phyloP scores from a whole-genome alignment of 495 filamentous ascomycete species.

The Aspergillus baeticus region DNA sequence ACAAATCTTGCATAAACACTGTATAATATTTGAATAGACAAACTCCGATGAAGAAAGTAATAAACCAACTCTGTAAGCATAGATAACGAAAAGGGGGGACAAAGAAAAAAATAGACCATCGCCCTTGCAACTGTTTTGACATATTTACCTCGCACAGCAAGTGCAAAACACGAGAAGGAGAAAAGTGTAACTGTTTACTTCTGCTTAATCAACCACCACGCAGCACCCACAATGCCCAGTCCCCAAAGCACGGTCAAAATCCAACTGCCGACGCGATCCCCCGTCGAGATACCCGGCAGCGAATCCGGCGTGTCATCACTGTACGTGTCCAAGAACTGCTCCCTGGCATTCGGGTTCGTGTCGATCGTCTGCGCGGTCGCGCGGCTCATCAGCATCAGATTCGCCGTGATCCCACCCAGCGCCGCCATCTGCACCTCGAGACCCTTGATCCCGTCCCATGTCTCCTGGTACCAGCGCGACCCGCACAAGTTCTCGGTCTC shows the following conservation, averaged over 20 bases:
- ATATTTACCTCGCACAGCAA: no score
- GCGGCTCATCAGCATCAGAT: slow-evolving; percentile 18
- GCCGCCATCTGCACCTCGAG: slow-evolving; percentile 50
- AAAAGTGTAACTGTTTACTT: no score
- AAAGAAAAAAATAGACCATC: no score
- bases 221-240: slow-evolving; percentile 29
- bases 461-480: slow-evolving; percentile 60
- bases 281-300: slow-evolving; percentile 40
- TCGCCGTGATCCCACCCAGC: slow-evolving; percentile 51
- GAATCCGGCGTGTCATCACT: slow-evolving; percentile 22
- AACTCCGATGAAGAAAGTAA: no score
- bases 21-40: no score
- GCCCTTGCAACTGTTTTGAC: no score
- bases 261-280: slow-evolving; percentile 62
- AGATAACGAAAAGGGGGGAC: no score
- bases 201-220: slow-evolving; percentile 30
- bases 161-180: no score
- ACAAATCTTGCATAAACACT: no score
- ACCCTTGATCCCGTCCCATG: slow-evolving; percentile 62
- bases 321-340: slow-evolving; percentile 23
- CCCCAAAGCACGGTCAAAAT: slow-evolving; percentile 62
- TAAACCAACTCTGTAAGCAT: no score
- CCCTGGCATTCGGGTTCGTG: slow-evolving; percentile 18
- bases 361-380: slow-evolving; percentile 15
- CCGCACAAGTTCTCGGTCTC: slow-evolving; percentile 63